Conservation (phyloP, 2,329 filamentous ascomycete genomes). For the Neurospora sp. region DNA sequence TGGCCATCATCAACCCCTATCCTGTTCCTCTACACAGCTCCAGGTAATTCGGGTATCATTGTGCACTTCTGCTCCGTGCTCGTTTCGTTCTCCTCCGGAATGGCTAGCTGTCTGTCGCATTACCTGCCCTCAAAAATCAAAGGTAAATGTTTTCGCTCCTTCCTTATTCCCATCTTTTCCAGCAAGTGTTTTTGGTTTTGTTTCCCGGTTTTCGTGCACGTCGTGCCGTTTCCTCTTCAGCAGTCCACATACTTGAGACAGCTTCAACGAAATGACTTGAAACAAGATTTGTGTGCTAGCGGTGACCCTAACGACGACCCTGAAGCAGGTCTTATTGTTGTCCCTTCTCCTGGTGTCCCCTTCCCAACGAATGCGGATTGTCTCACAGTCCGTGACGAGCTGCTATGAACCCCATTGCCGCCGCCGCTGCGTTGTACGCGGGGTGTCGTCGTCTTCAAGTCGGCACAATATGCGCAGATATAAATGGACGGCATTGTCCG, state of each 20-base stretch:
- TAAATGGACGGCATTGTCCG: constrained; percentile 50
- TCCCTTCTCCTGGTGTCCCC: background rate
- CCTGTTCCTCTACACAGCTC: background rate
- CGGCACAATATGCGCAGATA: constrained; percentile 53
- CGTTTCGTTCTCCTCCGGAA: background rate
- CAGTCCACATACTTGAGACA: background rate
- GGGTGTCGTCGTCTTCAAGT: constrained; percentile 23
- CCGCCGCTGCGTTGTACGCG: background rate
- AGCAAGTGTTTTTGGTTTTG: background rate
- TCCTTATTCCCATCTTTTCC: background rate
- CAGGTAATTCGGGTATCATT: background rate
- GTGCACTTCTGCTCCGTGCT: background rate
- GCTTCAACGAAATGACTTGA: constrained; percentile 34
- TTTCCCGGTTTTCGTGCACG: background rate
- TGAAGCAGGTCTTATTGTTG: background rate
- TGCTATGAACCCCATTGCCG: background rate
- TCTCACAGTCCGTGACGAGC: background rate
- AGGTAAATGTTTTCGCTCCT: background rate
- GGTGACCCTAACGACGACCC: constrained; percentile 25
- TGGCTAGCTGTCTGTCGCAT: background rate
- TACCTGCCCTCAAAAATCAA: background rate
- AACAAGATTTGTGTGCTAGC: constrained; percentile 32
- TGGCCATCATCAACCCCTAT: background rate
- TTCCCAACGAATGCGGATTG: background rate
- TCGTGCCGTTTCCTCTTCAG: background rate